Evolutionary conservation across 2,329 filamentous ascomycete species (phyloP).

Genomic region (Hypoxylon sp.): DNA sequence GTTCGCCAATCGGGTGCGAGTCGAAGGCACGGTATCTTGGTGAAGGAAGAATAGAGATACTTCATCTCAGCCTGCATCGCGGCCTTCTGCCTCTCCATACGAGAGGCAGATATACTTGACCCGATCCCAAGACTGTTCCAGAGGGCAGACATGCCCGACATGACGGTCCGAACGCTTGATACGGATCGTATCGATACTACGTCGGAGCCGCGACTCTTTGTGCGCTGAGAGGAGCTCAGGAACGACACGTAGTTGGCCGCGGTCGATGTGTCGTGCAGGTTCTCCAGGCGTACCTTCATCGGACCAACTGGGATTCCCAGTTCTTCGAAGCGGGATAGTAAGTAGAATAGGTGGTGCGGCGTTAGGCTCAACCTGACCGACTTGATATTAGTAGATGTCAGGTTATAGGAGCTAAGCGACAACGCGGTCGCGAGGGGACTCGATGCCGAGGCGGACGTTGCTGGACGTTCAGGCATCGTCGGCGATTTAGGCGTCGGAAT

Average conservation of each 20-base stretch:
- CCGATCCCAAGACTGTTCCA: conserved; percentile 90
- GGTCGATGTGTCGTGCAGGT: conserved; percentile 85
- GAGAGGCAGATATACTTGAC: conserved; percentile 79
- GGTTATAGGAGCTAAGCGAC: conserved; percentile 83
- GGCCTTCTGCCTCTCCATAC: conserved; percentile 88
- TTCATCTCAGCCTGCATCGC: conserved; percentile 87
- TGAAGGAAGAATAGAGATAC: conserved; percentile 97
- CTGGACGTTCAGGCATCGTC: conserved; percentile 66
- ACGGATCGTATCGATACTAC: conserved; percentile 93
- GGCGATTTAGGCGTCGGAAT: conserved; percentile 63
- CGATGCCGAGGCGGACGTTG: conserved; percentile 73
- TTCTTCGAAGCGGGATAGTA: conserved; percentile 94
- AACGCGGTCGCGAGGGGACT: conserved; percentile 83
- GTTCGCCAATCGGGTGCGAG: conserved; percentile 93
- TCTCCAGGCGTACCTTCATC: conserved; percentile 95
- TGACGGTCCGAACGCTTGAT: conserved; percentile 94
- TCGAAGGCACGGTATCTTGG: conserved; percentile 92
- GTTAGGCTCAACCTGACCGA: conserved; percentile 92
- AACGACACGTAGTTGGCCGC: conserved; percentile 97
- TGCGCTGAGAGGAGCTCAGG: conserved; percentile 81
- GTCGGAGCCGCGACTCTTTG: conserved; percentile 81
- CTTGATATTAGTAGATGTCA: conserved; percentile 85
- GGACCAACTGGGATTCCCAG: conserved; percentile 88
- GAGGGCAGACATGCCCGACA: conserved; percentile 93
- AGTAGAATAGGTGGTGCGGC: conserved; percentile 95